Conservation (phyloP, 257 asterid species). For the Gentiana dahurica region DNA sequence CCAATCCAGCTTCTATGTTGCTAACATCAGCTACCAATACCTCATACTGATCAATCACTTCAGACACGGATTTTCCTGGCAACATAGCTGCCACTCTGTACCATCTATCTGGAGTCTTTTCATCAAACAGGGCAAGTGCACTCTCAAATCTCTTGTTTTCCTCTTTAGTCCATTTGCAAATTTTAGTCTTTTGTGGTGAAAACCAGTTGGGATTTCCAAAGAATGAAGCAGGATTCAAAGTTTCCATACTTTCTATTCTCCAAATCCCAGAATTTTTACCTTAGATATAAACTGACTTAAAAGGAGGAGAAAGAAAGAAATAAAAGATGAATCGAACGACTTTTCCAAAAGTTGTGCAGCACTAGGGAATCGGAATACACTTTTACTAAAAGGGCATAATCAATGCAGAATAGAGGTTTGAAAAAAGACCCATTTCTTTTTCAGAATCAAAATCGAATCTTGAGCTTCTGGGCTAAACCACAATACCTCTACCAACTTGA, state of each 20-base stretch:
- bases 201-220: conserved; percentile 22
- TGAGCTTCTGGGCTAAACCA: neutral
- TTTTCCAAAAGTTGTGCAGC: conserved; percentile 13
- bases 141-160: conserved; percentile 75
- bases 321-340: conserved; percentile 1
- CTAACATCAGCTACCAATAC: conserved; percentile 58
- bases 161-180: conserved; percentile 53
- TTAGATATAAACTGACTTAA: neutral
- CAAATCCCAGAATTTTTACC: no score
- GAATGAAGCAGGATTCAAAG: conserved; percentile 28
- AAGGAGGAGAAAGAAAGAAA: conserved; percentile 1
- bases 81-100: conserved; percentile 44
- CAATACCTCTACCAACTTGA: no score
- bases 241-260: conserved; percentile 28
- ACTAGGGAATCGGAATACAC: no score
- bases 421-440: conserved; percentile 3
- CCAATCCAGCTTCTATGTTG: conserved; percentile 69
- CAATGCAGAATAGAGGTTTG: neutral
- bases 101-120: conserved; percentile 69
- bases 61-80: conserved; percentile 66
- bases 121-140: conserved; percentile 61
- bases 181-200: conserved; percentile 23
- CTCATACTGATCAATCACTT: conserved; percentile 60
- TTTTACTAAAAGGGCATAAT: no score
- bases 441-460: conserved; percentile 20